Conservation (phyloP, 495 filamentous ascomycete species). For the Talaromyces trachyspermus region DNA sequence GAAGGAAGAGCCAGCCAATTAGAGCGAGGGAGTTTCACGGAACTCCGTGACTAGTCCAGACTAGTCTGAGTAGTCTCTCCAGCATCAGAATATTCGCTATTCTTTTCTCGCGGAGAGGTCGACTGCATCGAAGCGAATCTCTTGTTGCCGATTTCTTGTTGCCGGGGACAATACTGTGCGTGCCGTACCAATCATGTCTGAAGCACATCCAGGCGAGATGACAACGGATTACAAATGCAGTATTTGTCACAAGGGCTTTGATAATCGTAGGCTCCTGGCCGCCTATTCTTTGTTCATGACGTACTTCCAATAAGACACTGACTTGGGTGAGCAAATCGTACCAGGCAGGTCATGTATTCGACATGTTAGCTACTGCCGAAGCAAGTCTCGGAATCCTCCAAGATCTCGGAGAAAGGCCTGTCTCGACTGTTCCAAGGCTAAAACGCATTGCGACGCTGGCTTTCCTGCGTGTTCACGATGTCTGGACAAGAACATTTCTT, state of each 20-base stretch:
- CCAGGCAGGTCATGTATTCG: slow-evolving; percentile 1
- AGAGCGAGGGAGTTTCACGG: neutral
- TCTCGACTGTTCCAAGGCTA: neutral
- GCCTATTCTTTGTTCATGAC: neutral
- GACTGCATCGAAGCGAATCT: no score
- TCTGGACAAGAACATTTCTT: neutral
- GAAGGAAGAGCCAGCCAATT: neutral
- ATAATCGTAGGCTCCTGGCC: slow-evolving; percentile 1
- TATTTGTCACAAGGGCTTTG: slow-evolving; percentile 2
- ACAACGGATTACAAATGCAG: neutral
- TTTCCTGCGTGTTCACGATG: slow-evolving; percentile 1
- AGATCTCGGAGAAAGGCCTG: slow-evolving; percentile 1
- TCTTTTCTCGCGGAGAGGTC: no score
- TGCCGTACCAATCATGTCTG: neutral
- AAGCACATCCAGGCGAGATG: neutral
- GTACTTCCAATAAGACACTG: neutral
- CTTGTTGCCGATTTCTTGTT: neutral
- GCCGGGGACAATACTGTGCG: neutral
- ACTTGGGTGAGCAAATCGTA: neutral
- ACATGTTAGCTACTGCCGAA: slow-evolving; percentile 4
- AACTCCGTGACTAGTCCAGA: neutral
- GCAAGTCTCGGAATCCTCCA: neutral
- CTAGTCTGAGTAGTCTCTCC: neutral
- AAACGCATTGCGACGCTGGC: neutral
- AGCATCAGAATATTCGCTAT: neutral